Percentiles rank a stretch among this genome's conserved stretches.
Conservation (phyloP, 306 rosid species). For the Senna siamea region DNA sequence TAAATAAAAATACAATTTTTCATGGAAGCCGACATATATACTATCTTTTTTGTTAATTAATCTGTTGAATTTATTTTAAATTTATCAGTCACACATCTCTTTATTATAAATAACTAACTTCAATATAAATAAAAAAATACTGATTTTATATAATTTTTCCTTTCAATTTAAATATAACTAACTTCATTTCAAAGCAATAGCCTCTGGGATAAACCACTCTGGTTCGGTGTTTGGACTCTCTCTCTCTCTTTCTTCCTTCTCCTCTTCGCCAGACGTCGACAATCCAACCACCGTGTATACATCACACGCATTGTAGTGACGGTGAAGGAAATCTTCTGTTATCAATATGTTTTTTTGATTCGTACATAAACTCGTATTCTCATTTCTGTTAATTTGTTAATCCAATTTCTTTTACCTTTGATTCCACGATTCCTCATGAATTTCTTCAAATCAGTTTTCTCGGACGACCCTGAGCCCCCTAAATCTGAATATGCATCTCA, state of each 20-base stretch:
- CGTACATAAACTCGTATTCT: too few species aligned
- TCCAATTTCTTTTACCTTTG: slow-evolving; percentile 4
- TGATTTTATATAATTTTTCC: not conserved
- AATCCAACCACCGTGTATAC: not conserved
- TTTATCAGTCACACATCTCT: too few species aligned
- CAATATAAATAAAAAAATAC: too few species aligned
- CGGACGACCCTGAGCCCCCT: slow-evolving; percentile 57
- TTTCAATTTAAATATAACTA: not conserved
- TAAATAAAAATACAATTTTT: too few species aligned
- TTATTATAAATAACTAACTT: too few species aligned
- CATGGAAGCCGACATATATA: too few species aligned
- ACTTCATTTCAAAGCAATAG: not conserved
- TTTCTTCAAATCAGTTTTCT: slow-evolving; percentile 75
- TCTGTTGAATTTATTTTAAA: too few species aligned
- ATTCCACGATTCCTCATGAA: slow-evolving; percentile 53
- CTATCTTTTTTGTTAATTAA: too few species aligned
- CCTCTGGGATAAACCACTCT: not conserved
- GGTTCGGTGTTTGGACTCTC: not conserved
- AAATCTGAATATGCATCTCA: slow-evolving; percentile 23
- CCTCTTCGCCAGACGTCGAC: not conserved
- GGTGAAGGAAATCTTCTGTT: not conserved
- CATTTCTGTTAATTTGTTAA: not conserved
- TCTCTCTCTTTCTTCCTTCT: not conserved
- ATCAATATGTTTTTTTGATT: not conserved
- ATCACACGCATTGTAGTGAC: not conserved